A percentile compares a stretch with the other conserved stretches of the same genome.
Conservation (phyloP, 441 rosid species). For the Eruca vesicaria region DNA sequence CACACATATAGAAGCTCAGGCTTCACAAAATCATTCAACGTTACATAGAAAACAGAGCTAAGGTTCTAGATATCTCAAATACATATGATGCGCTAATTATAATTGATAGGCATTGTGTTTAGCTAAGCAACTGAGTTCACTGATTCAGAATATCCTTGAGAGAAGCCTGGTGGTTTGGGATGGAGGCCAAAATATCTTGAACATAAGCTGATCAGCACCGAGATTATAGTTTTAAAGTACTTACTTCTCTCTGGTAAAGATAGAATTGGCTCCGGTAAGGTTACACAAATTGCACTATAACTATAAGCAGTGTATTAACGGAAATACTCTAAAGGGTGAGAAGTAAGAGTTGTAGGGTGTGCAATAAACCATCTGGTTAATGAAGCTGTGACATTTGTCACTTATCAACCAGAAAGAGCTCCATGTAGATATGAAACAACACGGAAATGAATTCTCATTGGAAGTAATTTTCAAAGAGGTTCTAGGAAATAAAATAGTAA, state of each 20-base stretch:
- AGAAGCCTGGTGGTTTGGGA: not conserved
- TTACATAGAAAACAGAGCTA: not conserved
- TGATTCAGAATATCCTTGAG: not conserved
- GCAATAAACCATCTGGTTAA: not conserved
- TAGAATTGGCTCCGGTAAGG: not conserved
- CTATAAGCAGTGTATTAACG: not conserved
- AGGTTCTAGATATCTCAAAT: not conserved
- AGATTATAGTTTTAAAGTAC: not conserved
- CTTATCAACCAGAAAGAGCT: not conserved
- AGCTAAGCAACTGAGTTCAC: not conserved
- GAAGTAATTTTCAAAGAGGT: not conserved
- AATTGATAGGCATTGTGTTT: not conserved
- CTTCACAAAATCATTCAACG: not conserved
- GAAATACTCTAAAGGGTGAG: not conserved
- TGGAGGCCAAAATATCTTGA: not conserved
- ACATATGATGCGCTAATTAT: no score
- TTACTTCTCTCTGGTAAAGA: not conserved
- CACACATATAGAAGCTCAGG: not conserved
- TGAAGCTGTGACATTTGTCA: not conserved
- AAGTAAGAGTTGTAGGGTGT: not conserved
- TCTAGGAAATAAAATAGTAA: no score
- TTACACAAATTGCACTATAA: not conserved
- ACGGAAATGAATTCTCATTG: not conserved
- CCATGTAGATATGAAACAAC: not conserved
- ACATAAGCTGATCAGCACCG: not conserved